Evolutionary conservation across 495 filamentous ascomycete species (phyloP).

Genomic region (Penicillium soppii): DNA sequence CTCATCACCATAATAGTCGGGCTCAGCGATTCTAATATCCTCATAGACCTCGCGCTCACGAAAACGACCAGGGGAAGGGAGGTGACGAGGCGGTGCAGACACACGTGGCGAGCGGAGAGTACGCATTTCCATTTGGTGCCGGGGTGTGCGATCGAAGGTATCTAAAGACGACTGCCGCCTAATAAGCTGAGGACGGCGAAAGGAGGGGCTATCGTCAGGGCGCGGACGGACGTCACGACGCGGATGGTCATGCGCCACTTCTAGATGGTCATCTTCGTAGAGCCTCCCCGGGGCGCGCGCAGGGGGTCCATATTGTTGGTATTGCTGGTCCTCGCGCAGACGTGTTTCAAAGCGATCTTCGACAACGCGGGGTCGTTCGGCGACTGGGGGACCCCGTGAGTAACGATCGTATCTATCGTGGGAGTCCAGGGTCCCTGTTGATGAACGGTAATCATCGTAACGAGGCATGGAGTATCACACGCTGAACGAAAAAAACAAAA

Average conservation of each 20-base stretch:
- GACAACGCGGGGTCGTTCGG: conserved; percentile 45
- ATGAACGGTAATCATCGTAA: conserved; percentile 46
- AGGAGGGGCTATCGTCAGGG: conserved; percentile 39
- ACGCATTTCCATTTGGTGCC: conserved; percentile 53
- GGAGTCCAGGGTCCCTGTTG: conserved; percentile 39
- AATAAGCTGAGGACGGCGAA: conserved; percentile 55
- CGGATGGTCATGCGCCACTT: conserved; percentile 40
- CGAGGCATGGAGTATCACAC: conserved; percentile 54
- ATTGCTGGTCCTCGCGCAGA: conserved; percentile 54
- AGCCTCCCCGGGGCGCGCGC: conserved; percentile 46
- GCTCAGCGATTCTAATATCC: conserved; percentile 68
- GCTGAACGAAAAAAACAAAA: too few species aligned
- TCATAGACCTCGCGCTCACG: conserved; percentile 55
- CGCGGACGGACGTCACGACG: conserved; percentile 41
- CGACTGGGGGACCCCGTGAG: conserved; percentile 41
- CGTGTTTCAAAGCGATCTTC: conserved; percentile 53
- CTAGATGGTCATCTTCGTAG: conserved; percentile 53
- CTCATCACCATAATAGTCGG: conserved; percentile 65
- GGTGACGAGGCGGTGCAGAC: conserved; percentile 26
- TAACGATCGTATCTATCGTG: conserved; percentile 48
- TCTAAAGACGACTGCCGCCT: conserved; percentile 69
- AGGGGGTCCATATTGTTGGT: conserved; percentile 54
- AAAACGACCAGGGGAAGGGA: conserved; percentile 42
- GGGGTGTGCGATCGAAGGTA: conserved; percentile 68
- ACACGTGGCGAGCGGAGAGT: conserved; percentile 24